These are phyloP conservation scores for Candida sonorensis DNA, from an alignment of 805 yeast genomes.

Conservation along the genomic window DNA sequence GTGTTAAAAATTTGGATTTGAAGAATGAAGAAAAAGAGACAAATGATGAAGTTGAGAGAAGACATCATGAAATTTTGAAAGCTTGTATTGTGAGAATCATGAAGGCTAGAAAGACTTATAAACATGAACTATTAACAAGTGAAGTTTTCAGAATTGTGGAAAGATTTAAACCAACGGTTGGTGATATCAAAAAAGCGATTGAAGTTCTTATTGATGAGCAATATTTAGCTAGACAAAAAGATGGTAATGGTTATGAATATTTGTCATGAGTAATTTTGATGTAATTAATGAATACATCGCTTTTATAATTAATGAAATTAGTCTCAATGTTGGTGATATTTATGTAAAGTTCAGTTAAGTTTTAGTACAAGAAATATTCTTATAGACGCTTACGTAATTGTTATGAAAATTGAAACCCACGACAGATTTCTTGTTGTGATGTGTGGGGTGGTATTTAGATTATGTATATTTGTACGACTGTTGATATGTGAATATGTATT, in stretches of 20 bases:
- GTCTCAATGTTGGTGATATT: too few relatives aligned
- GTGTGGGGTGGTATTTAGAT: too few relatives aligned
- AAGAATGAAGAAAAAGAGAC: constrained; percentile 74
- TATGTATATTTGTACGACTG: too few relatives aligned
- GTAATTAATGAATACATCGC: too few relatives aligned
- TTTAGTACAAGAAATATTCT: too few relatives aligned
- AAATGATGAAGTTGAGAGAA: constrained; percentile 66
- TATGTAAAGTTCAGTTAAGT: too few relatives aligned
- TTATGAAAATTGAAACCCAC: too few relatives aligned
- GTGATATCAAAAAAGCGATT: constrained; percentile 82
- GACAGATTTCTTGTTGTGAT: too few relatives aligned
- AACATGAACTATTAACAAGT: constrained; percentile 74
- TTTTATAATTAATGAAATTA: too few relatives aligned
- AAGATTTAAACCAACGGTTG: constrained; percentile 78
- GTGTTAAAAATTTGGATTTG: constrained; percentile 41
- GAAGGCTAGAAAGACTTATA: constrained; percentile 82
- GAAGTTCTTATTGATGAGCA: constrained; percentile 82
- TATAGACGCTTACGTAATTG: too few relatives aligned
- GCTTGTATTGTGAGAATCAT: constrained; percentile 95
- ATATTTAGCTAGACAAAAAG: constrained; percentile 65
- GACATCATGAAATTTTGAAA: constrained; percentile 60
- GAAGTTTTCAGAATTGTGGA: constrained; percentile 84
- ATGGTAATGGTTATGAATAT: constrained; percentile 67
- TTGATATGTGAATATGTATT: too few relatives aligned
- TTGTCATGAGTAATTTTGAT: too few relatives aligned